A percentile compares a stretch with the other conserved stretches of the same genome.
phyloP scores from a whole-genome alignment of 1,284 basidiomycete species.

The Inonotus hispidus region DNA sequence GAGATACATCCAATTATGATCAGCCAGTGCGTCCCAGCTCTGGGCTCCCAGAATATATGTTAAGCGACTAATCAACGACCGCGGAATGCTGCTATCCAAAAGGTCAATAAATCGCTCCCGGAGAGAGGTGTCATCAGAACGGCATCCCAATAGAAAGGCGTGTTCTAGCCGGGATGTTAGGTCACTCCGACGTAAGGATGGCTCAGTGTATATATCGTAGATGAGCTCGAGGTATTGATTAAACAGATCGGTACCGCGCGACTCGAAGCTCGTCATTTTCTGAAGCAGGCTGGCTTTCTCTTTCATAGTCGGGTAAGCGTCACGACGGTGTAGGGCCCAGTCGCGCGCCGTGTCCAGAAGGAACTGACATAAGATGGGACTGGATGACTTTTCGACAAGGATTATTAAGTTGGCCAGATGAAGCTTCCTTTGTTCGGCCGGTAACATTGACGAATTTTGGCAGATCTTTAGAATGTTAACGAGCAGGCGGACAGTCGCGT shows the following conservation, averaged over 20 bases:
- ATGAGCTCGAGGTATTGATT: conserved; percentile 87
- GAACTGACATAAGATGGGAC: conserved; percentile 74
- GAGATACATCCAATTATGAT: conserved; percentile 94
- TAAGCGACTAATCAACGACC: conserved; percentile 76
- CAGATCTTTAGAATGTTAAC: conserved; percentile 70
- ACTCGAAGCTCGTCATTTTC: conserved; percentile 90
- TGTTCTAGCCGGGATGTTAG: conserved; percentile 92
- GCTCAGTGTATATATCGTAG: conserved; percentile 91
- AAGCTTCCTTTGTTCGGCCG: conserved; percentile 69
- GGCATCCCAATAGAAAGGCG: conserved; percentile 90
- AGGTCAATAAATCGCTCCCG: conserved; percentile 89
- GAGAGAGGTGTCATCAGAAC: conserved; percentile 74
- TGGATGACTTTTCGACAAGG: conserved; percentile 92
- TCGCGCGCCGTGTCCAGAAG: conserved; percentile 84
- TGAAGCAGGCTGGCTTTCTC: conserved; percentile 90
- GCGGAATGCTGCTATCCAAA: conserved; percentile 85
- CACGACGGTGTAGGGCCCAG: conserved; percentile 84
- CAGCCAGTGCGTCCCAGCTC: conserved; percentile 92
- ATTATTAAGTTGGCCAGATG: conserved; percentile 73
- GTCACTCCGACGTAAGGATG: conserved; percentile 83
- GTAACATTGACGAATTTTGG: conserved; percentile 54
- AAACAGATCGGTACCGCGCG: conserved; percentile 70
- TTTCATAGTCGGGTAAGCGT: conserved; percentile 88
- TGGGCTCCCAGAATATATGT: conserved; percentile 92
- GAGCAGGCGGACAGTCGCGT: conserved; percentile 57